Conservation (phyloP, 2,329 filamentous ascomycete genomes). For the Venturia effusa region DNA sequence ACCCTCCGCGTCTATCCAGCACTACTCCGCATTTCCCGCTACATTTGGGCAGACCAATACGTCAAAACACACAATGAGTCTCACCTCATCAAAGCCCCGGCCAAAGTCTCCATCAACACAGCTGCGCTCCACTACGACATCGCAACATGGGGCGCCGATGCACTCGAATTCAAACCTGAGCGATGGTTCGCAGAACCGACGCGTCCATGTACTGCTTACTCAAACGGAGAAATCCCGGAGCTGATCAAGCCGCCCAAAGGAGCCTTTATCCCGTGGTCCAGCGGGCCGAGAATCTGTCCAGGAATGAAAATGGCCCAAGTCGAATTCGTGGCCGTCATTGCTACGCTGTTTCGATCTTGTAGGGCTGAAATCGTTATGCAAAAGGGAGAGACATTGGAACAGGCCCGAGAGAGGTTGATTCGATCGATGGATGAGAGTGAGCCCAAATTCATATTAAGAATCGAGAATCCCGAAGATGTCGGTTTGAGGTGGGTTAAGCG, state of each 20-base stretch:
- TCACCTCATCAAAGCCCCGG: background rate
- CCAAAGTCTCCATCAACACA: slow-evolving; percentile 3
- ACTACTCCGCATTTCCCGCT: background rate
- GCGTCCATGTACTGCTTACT: background rate
- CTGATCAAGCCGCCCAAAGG: slow-evolving; percentile 6
- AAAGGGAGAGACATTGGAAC: background rate
- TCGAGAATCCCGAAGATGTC: background rate
- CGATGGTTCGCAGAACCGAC: background rate
- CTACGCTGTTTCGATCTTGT: background rate
- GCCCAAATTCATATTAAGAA: background rate
- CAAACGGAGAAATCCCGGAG: background rate
- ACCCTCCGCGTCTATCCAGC: slow-evolving; percentile 8
- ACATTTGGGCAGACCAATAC: background rate
- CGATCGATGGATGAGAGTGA: background rate
- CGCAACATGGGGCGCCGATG: slow-evolving; percentile 4
- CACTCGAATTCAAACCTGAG: background rate
- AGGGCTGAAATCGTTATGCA: background rate
- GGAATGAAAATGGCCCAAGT: slow-evolving; percentile 12
- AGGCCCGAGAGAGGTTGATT: background rate
- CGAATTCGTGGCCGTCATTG: slow-evolving; percentile 7
- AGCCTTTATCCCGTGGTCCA: slow-evolving; percentile 7
- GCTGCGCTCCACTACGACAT: background rate
- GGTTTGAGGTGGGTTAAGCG: slow-evolving; percentile 2
- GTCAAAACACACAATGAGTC: background rate
- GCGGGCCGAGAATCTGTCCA: slow-evolving; percentile 8